Evolutionary conservation across 1,284 basidiomycete species (phyloP).

Genomic region (Cutaneotrichosporon cavernicola): DNA sequence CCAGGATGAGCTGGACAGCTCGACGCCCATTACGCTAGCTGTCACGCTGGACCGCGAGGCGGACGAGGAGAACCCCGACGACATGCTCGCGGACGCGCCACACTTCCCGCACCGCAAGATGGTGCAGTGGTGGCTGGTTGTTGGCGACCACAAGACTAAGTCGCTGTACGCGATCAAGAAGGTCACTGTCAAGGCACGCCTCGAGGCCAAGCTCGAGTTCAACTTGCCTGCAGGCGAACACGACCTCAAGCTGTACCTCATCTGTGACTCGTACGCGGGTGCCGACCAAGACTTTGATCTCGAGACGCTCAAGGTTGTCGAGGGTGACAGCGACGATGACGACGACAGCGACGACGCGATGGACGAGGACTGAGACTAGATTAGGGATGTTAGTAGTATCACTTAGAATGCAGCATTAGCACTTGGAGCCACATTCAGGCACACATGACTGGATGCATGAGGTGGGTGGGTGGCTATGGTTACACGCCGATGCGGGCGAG

Average conservation of each 20-base stretch:
- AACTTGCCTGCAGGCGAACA: slow-evolving; percentile 79
- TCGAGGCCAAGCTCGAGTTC: slow-evolving; percentile 84
- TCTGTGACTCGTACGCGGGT: slow-evolving; percentile 87
- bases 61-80: slow-evolving; percentile 69
- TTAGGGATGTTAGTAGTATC: not conserved
- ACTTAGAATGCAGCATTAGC: not conserved
- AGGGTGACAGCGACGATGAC: slow-evolving; percentile 77
- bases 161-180: slow-evolving; percentile 89
- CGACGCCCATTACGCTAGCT: slow-evolving; percentile 75
- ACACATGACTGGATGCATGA: too few species aligned
- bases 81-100: slow-evolving; percentile 81
- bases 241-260: slow-evolving; percentile 78
- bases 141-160: slow-evolving; percentile 71
- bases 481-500: not conserved
- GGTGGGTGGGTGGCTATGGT: too few species aligned
- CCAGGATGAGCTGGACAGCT: slow-evolving; percentile 78
- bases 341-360: slow-evolving; percentile 59
- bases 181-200: slow-evolving; percentile 77
- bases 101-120: slow-evolving; percentile 89
- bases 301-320: slow-evolving; percentile 75
- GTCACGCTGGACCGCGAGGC: slow-evolving; percentile 78
- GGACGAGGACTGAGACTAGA: slow-evolving; percentile 22
- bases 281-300: slow-evolving; percentile 86
- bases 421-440: not conserved
- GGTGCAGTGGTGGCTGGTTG: slow-evolving; percentile 95